Evolutionary conservation across 371 early-diverging fungal genomes (phyloP).

Genomic region (Neoconidiobolus thromboides): DNA sequence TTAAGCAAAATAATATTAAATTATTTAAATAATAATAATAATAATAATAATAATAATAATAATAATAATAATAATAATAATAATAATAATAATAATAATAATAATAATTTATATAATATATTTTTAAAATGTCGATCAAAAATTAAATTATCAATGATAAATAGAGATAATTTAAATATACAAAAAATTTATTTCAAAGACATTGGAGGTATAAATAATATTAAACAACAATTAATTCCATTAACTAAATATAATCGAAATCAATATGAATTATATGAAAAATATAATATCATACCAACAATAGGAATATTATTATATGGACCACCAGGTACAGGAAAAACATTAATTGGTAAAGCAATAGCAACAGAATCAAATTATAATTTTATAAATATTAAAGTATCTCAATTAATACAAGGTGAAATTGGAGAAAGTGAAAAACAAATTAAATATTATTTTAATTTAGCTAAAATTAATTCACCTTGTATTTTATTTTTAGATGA

Average conservation of each 20-base stretch:
- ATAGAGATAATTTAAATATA: too few relatives aligned
- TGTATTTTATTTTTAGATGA: conserved; percentile 98
- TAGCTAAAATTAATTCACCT: conserved; percentile 74
- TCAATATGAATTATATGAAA: conserved; percentile 68
- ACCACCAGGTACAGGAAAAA: conserved; percentile 89
- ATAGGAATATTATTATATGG: conserved; percentile 61
- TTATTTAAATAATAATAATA: too few relatives aligned
- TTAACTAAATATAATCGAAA: conserved; percentile 71
- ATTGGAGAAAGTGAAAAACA: conserved; percentile 89
- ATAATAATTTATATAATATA: too few relatives aligned
- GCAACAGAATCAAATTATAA: conserved; percentile 83
- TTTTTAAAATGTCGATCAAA: too few relatives aligned
- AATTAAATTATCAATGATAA: too few relatives aligned
- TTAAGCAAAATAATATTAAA: too few relatives aligned
- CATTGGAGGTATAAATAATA: conserved; percentile 90
- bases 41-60: too few relatives aligned
- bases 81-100: too few relatives aligned
- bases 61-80: too few relatives aligned
- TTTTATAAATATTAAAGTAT: conserved; percentile 83
- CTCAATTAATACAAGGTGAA: conserved; percentile 83
- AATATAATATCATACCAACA: conserved; percentile 50
- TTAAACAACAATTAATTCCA: conserved; percentile 95
- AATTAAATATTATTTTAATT: conserved; percentile 68
- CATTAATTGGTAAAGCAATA: conserved; percentile 71
- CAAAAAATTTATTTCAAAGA: conserved; percentile 81